A percentile compares a stretch with the other conserved stretches of the same genome.
phyloP scores from a whole-genome alignment of 2,329 filamentous ascomycete genomes.

The Chaetomium sp. region DNA sequence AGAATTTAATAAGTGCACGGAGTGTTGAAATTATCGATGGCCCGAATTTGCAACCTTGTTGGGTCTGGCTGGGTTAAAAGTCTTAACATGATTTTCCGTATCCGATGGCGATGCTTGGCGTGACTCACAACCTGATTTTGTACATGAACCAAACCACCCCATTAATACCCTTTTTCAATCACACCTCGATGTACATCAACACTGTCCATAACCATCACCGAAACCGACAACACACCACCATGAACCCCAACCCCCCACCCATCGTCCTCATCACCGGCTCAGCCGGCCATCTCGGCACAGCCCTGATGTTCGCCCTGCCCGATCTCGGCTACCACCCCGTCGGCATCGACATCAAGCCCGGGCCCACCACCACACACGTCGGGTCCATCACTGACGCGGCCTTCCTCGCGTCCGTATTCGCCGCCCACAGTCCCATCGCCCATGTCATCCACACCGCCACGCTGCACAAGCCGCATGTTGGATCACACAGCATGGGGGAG shows the following conservation, averaged over 20 bases:
- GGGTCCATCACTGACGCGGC: slow-evolving; percentile 34
- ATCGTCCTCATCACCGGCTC: slow-evolving; percentile 41
- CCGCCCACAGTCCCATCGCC: slow-evolving; percentile 24
- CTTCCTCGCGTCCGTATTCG: slow-evolving; percentile 30
- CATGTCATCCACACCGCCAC: slow-evolving; percentile 41
- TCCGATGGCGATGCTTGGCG: too few relatives aligned
- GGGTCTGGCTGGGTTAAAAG: too few relatives aligned
- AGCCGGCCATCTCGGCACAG: slow-evolving; percentile 40
- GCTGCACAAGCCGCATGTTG: slow-evolving; percentile 43
- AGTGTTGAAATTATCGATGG: too few relatives aligned
- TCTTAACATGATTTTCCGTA: too few relatives aligned
- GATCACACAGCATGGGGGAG: slow-evolving; percentile 37
- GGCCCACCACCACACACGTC: slow-evolving; percentile 30
- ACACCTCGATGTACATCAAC: not conserved
- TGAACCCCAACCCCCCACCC: not conserved
- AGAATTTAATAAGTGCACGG: too few relatives aligned
- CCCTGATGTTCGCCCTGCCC: slow-evolving; percentile 39
- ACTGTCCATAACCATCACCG: not conserved
- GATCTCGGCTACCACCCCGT: slow-evolving; percentile 34
- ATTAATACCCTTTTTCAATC: not conserved
- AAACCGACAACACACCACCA: not conserved
- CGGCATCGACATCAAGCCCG: slow-evolving; percentile 39
- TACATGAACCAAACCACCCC: not conserved
- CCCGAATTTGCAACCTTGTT: too few relatives aligned
- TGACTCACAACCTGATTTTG: too few relatives aligned